These are phyloP conservation scores for Erythrobasidium hasegawianum DNA, from an alignment of 1,284 basidiomycete genomes.

Conservation along the genomic window DNA sequence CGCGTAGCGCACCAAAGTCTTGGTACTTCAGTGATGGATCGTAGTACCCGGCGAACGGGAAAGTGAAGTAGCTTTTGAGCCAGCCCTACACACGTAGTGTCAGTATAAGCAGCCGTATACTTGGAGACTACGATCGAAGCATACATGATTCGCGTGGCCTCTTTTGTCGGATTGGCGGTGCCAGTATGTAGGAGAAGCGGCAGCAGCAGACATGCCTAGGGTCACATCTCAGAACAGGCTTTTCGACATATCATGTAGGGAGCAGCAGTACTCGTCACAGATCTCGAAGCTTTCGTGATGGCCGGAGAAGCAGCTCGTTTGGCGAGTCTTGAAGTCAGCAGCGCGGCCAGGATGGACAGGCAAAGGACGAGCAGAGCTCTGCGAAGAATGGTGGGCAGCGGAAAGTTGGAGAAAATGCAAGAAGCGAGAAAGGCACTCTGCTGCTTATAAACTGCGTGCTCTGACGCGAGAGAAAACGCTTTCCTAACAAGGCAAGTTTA, in stretches of 20 bases:
- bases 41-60: slow-evolving; percentile 72
- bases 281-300: neutral
- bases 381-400: neutral
- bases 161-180: slow-evolving; percentile 2
- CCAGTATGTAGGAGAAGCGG: slow-evolving; percentile 4
- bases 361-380: slow-evolving; percentile 14
- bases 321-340: slow-evolving; percentile 3
- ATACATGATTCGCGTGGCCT: slow-evolving; percentile 28
- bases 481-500: too few relatives aligned
- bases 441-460: too few relatives aligned
- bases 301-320: neutral
- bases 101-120: neutral
- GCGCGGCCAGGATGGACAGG: slow-evolving; percentile 27
- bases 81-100: slow-evolving; percentile 59
- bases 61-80: slow-evolving; percentile 64
- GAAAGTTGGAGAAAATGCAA: too few relatives aligned
- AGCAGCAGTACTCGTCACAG: neutral
- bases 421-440: too few relatives aligned
- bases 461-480: too few relatives aligned
- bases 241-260: neutral
- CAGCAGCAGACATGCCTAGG: slow-evolving; percentile 19
- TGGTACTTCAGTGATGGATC: slow-evolving; percentile 55
- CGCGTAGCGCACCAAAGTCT: slow-evolving; percentile 60
- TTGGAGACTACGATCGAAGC: neutral
- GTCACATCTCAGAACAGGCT: neutral